Conservation (phyloP, 805 yeast species). For the Hanseniaspora mollemarum region DNA sequence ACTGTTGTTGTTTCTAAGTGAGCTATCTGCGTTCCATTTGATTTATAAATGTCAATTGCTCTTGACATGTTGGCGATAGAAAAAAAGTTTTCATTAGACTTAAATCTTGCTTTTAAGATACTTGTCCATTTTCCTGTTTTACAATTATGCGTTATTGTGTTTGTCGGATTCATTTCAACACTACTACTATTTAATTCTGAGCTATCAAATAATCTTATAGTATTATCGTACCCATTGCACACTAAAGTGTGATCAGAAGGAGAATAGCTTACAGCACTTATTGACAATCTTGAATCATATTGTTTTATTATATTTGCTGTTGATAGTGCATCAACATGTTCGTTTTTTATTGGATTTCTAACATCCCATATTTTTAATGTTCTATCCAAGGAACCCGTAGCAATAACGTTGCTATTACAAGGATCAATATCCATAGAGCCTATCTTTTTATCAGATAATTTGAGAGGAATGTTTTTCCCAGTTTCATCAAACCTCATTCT, state of each 20-base stretch:
- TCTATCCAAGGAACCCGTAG: constrained; percentile 83
- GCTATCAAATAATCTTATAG: constrained; percentile 55
- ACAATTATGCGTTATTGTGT: constrained; percentile 73
- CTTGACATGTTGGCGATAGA: constrained; percentile 90
- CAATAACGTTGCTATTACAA: constrained; percentile 45
- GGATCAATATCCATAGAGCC: constrained; percentile 85
- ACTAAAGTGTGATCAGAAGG: constrained; percentile 55
- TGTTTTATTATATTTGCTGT: constrained; percentile 33
- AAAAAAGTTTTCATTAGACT: constrained; percentile 59
- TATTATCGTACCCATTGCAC: constrained; percentile 88
- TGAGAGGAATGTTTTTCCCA: constrained; percentile 31
- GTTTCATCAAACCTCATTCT: constrained; percentile 35
- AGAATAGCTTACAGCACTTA: constrained; percentile 74
- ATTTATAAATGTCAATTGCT: constrained; percentile 69
- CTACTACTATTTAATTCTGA: constrained; percentile 12
- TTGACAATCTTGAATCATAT: constrained; percentile 64
- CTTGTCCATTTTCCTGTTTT: constrained; percentile 97
- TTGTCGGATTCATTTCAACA: constrained; percentile 41
- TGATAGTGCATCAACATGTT: constrained; percentile 19
- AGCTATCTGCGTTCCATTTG: constrained; percentile 65
- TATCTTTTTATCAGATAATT: constrained; percentile 80
- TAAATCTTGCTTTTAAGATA: constrained; percentile 83
- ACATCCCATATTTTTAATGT: constrained; percentile 80
- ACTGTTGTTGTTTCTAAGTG: constrained; percentile 78
- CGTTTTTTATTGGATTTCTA: constrained; percentile 39